Base-by-base conservation (phyloP, 768 basidiomycete species). In the Candolleomyces aberdarensis region DNA sequence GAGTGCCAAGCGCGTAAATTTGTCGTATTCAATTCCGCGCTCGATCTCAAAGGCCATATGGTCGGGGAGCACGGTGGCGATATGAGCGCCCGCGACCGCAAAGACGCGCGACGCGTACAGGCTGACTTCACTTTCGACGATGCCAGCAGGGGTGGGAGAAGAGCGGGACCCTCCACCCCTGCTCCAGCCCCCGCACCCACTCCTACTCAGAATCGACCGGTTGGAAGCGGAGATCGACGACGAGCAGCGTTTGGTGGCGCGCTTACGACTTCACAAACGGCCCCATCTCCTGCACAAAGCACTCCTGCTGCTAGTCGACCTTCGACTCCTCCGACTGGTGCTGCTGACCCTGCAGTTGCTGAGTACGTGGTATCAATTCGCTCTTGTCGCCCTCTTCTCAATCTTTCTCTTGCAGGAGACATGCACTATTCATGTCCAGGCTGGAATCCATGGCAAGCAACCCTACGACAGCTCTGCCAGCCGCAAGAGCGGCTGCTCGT, bases 21-120 rank as follows among this genome's bases (percentile, higher is more conserved):
- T 64, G 91, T 98, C 62, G 97, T 98, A 13, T 98, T 98, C 72
- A 85, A 86, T 44, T 88, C 89, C 3, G 80, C 85, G 14, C 76
- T 99, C 11, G 97, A 99, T 70, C 85, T 98, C 41, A 86, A 94
- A 72, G 96, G 88, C 0, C 97, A 99, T 71, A 88, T 89, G 75
- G 88, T 98, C 10, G 87, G 91, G 57, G 88, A 86, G 56, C 94
- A 96, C 62, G 89, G 87, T 9, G 83, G 80, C 0, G 86, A 86
- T 36, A 87, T 92, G 87, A 85, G 81, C 15, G 73, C 89, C 2
- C 80, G 85, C 15, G 90, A 90, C 66, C 85, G 82, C 65, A 85
- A 81, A 60, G 89, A 89, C 20, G 86, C 85, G 0, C 77, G 87
- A 29, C 80, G 90, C 17, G 76, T 96, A 8, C 82, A 86, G 60